A percentile compares a stretch with the other conserved stretches of the same genome.
Evolutionary conservation across 176 grass and related monocot species (phyloP).

Genomic region (Oryza glaberrima): DNA sequence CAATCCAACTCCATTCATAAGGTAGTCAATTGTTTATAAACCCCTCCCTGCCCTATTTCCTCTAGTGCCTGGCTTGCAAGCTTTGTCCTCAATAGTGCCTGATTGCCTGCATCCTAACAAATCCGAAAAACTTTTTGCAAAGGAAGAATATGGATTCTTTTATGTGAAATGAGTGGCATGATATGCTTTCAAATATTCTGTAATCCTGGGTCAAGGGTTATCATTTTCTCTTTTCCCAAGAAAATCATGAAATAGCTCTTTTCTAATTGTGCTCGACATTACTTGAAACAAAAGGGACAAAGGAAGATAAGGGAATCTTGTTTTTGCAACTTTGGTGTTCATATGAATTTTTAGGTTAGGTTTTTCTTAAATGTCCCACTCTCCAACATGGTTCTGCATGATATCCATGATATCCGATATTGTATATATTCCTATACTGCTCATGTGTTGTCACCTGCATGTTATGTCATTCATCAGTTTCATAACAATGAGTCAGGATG

Average conservation of each 20-base stretch:
- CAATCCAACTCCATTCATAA: conserved; percentile 84
- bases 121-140: not conserved
- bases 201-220: not conserved
- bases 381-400: not conserved
- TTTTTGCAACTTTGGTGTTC: not conserved
- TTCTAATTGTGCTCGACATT: not conserved
- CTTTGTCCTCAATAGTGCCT: conserved; percentile 10
- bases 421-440: not conserved
- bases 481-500: not conserved
- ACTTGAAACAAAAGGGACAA: not conserved
- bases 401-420: not conserved
- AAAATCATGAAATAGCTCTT: not conserved
- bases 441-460: not conserved
- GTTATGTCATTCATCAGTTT: not conserved
- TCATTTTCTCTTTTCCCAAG: not conserved
- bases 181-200: conserved; percentile 6
- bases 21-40: conserved; percentile 39
- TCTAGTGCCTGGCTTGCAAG: conserved; percentile 1
- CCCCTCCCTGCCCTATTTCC: not conserved
- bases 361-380: not conserved
- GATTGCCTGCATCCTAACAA: not conserved
- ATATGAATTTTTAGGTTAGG: not conserved
- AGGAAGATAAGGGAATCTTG: not conserved
- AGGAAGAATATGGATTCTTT: not conserved
- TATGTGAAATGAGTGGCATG: not conserved